A percentile compares a stretch with the other conserved stretches of the same genome.
Conservation (phyloP, 1,139 yeast species). For the Debaryomycetaceae sp. region DNA sequence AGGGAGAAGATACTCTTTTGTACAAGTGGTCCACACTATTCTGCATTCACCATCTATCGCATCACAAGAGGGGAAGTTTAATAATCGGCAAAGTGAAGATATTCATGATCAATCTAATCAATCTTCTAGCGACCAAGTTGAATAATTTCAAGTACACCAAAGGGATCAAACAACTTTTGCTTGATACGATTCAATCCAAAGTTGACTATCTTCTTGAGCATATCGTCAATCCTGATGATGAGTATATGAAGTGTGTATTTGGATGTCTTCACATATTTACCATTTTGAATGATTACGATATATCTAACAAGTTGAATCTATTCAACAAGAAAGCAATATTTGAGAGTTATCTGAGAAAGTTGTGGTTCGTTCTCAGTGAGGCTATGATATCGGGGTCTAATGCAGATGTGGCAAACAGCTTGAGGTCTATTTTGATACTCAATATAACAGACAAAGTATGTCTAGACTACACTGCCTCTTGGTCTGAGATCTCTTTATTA, state of each 20-base stretch:
- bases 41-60: constrained; percentile 22
- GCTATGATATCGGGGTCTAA: constrained; percentile 4
- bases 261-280: constrained; percentile 29
- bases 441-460: constrained; percentile 28
- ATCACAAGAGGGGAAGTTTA: constrained; percentile 10
- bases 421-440: constrained; percentile 29
- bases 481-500: constrained; percentile 20
- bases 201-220: constrained; percentile 9
- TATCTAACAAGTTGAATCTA: constrained; percentile 28
- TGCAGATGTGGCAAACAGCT: constrained; percentile 15
- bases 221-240: neutral
- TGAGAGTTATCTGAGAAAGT: constrained; percentile 30
- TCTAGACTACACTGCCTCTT: constrained; percentile 22
- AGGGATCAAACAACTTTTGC: constrained; percentile 13
- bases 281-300: constrained; percentile 35
- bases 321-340: constrained; percentile 23
- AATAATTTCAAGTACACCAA: constrained; percentile 25
- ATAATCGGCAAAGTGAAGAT: constrained; percentile 24
- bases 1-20: constrained; percentile 8
- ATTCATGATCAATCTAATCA: constrained; percentile 29
- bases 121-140: constrained; percentile 26
- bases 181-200: constrained; percentile 11
- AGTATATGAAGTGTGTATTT: constrained; percentile 7
- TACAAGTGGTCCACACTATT: constrained; percentile 34
- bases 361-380: constrained; percentile 28